Conservation (phyloP, 805 yeast genomes). For the Grigorovia humatica region DNA sequence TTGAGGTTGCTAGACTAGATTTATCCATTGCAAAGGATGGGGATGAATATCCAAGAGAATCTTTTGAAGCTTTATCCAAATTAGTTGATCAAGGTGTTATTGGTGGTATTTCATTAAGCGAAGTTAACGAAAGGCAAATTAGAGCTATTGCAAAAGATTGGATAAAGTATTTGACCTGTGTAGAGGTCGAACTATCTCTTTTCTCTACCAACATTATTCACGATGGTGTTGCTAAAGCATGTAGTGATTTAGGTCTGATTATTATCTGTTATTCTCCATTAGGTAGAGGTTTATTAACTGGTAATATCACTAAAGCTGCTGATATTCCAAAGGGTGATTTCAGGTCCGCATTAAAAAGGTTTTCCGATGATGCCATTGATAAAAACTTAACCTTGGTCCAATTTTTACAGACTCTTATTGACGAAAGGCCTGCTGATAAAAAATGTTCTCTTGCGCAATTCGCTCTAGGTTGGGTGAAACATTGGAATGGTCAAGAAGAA, state of each 20-base stretch:
- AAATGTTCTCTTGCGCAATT: constrained; percentile 52
- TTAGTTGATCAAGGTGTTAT: constrained; percentile 54
- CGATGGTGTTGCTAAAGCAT: constrained; percentile 54
- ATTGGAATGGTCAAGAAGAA: constrained; percentile 29
- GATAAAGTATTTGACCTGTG: constrained; percentile 45
- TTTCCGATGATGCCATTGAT: constrained; percentile 44
- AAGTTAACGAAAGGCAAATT: constrained; percentile 54
- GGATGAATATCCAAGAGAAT: constrained; percentile 36
- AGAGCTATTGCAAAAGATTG: constrained; percentile 44
- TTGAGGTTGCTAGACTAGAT: constrained; percentile 68
- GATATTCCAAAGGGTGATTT: constrained; percentile 46
- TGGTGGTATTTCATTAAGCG: constrained; percentile 66
- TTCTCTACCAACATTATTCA: constrained; percentile 49
- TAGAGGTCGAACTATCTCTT: constrained; percentile 73
- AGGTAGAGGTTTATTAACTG: constrained; percentile 70
- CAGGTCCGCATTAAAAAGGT: constrained; percentile 43
- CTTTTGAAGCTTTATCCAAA: constrained; percentile 46
- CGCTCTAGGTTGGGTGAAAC: constrained; percentile 56
- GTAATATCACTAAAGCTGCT: constrained; percentile 35
- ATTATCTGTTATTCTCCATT: constrained; percentile 77
- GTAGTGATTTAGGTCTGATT: constrained; percentile 50
- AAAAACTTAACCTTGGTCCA: constrained; percentile 44
- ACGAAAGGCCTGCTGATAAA: constrained; percentile 39
- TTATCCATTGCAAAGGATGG: constrained; percentile 17
- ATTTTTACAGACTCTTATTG: constrained; percentile 37